phyloP scores from a whole-genome alignment of 257 asterid species.

The Solanum clarkiae region DNA sequence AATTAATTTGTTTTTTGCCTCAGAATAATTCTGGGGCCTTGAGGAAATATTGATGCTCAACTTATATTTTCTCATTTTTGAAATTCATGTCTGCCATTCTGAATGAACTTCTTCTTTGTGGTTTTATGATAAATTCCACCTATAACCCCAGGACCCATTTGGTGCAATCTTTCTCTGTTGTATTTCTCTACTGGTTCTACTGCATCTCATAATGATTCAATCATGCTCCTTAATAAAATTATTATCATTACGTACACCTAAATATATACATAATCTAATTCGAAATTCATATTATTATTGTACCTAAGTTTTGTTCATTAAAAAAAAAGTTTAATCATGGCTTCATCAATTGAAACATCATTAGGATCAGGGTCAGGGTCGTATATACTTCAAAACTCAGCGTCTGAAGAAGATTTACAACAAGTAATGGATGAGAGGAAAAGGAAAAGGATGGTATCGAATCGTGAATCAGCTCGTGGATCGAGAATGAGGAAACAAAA shows the following conservation, averaged over 20 bases:
- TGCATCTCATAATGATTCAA: conserved; percentile 53
- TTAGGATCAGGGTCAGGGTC: conserved; percentile 33
- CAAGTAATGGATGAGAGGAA: conserved; percentile 60
- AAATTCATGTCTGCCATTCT: conserved; percentile 88
- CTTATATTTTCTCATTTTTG: conserved; percentile 21
- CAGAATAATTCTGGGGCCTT: not conserved
- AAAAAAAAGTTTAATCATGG: conserved; percentile 13
- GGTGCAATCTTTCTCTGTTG: conserved; percentile 94
- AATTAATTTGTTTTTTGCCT: not conserved
- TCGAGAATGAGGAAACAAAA: conserved; percentile 84
- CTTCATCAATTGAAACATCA: conserved; percentile 52
- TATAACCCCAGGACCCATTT: conserved; percentile 74
- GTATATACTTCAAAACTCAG: conserved; percentile 37
- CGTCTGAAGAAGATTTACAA: conserved; percentile 53
- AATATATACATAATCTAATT: not conserved
- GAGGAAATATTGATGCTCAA: conserved; percentile 29
- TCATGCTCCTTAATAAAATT: not conserved
- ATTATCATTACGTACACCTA: not conserved
- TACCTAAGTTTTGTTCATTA: not conserved
- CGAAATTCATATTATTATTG: not conserved
- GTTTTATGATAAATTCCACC: conserved; percentile 89
- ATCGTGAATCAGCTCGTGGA: conserved; percentile 91
- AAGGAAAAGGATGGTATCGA: conserved; percentile 79
- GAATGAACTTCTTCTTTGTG: conserved; percentile 67
- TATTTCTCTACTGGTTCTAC: conserved; percentile 95